Base-by-base conservation (phyloP, 768 basidiomycete genomes). In the Tulasnella sp. region DNA sequence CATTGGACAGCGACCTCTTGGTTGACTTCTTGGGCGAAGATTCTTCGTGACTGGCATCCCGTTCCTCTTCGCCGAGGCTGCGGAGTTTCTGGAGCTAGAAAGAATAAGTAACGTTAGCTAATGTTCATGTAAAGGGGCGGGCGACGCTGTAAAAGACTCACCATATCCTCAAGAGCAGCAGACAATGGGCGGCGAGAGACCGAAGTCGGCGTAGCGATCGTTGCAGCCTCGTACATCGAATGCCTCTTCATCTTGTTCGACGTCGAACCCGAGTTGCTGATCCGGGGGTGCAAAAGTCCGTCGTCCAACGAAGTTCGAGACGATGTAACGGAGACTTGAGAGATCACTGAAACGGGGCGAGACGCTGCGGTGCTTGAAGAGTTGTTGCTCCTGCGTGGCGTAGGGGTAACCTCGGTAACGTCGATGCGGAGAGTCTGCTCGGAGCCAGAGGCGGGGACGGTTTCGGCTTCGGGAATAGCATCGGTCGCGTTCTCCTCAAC, bases 91-190 rank as follows among this genome's bases (percentile, higher is more conserved):
- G 39, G 38, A 75, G 74, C 74, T 75, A n/a, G 18, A 40, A 38
- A 18, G 2, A 52, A n/a, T 9, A 16, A 18, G 1, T 14, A 18
- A 68, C 1, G 14, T 68, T 5, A 68, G 62, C n/a, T 27, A 12
- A 68, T 18, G n/a, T 14, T 16, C 27, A 5, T 14, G 14, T 34
- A 31, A 31, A 24, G 5, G 39, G 4, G 21, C 34, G 18, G 7
- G 14, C n/a, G 14, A 8, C 16, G 56, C 34, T 27, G 76, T 18
- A 62, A 34, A 38, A n/a, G n/a, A 77, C 46, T 38, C 31, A 79
- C 72, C 78, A 79, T 79, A 73, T 79, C 78, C 18, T 79, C 78
- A 62, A 79, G 46, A 16, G 78, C 78, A 48, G 71, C 78, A 44
- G 71, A 72, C 39, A 79, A 52, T 34, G 62, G 78, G 24, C 71